These are phyloP conservation scores for Ligustrum vulgare DNA, from an alignment of 257 asterid genomes.

Conservation along the genomic window DNA sequence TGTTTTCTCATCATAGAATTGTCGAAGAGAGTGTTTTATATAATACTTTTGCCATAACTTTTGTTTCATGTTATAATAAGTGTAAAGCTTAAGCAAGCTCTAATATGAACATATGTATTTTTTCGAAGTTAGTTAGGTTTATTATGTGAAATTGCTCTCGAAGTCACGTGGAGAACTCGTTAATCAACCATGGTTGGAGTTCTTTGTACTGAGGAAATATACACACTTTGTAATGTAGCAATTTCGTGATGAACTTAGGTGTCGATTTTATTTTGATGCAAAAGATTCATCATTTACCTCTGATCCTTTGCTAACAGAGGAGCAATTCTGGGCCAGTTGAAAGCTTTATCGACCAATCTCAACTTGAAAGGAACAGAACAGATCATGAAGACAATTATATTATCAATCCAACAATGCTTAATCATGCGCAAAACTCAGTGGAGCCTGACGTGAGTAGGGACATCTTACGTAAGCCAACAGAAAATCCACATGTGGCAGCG, in stretches of 20 bases:
- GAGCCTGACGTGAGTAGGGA: slow-evolving; percentile 50
- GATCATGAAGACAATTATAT: slow-evolving; percentile 52
- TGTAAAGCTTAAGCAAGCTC: background rate
- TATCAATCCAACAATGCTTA: slow-evolving; percentile 38
- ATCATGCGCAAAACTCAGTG: slow-evolving; percentile 47
- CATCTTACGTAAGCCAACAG: slow-evolving; percentile 42
- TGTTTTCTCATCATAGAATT: background rate
- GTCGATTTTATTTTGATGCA: slow-evolving; percentile 1
- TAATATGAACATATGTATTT: background rate
- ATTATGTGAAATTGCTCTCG: background rate
- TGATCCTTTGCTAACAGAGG: slow-evolving; percentile 44
- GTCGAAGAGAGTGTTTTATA: background rate
- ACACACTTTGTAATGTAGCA: background rate
- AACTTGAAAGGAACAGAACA: slow-evolving; percentile 42
- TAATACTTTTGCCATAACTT: background rate
- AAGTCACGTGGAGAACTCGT: slow-evolving; percentile 15
- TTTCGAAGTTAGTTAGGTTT: background rate
- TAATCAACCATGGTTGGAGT: background rate
- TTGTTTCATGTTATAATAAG: background rate
- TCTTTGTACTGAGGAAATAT: background rate
- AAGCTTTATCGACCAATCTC: slow-evolving; percentile 61
- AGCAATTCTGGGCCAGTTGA: slow-evolving; percentile 56
- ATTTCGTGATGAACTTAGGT: background rate
- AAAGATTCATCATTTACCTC: slow-evolving; percentile 13
- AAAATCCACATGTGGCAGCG: slow-evolving; percentile 37